Base-by-base conservation (phyloP, 768 basidiomycete genomes). In the Suillus discolor region DNA sequence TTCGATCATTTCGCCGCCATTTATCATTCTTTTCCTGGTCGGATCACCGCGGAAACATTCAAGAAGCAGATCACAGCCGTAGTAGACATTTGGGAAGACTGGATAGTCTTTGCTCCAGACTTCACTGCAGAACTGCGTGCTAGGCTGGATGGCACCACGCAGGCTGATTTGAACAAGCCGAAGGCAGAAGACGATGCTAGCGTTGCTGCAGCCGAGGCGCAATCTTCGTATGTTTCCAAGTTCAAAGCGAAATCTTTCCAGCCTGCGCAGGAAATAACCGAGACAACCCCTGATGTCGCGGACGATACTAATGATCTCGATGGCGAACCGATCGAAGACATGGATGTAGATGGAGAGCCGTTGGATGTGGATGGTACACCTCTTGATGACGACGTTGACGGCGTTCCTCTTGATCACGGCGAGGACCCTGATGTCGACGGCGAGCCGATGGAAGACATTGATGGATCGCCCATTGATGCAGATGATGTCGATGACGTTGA, bases 51-150 rank as follows among this genome's bases (percentile, higher is more conserved):
- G 15, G 96, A 99, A 69, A 90, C 91, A 1, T 99, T 99, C 84
- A 96, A 92, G 80, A 91, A 90, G 69, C 94, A 98, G 77, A 94
- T 99, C 66, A 89, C 87, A 6, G 81, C 89, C 9, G 88, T 99
- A 20, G 84, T 99, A 6, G 96, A 98, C 72, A 90, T 98, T 38
- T 98, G 97, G 96, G 97, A 98, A 73, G 91, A 97, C 74, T 97
- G 96, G 96, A 96, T 99, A 65, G 93, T 98, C 39, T 99, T 99
- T 74, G 84, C 93, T 62, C 92, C 91, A 3, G 93, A 96, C 63
- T 93, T 92, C 71, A 96, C 92, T 0, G 73, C 83, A 2, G 88
- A 90, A 70, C 83, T 97, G 18, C 83, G 94, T 31, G 78, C 77
- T 62, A 82, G 95, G 64, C 82, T 99, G 59, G 93, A 96, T 59